Conservation (phyloP, 2,329 filamentous ascomycete species). For the Aureobasidium sp. region DNA sequence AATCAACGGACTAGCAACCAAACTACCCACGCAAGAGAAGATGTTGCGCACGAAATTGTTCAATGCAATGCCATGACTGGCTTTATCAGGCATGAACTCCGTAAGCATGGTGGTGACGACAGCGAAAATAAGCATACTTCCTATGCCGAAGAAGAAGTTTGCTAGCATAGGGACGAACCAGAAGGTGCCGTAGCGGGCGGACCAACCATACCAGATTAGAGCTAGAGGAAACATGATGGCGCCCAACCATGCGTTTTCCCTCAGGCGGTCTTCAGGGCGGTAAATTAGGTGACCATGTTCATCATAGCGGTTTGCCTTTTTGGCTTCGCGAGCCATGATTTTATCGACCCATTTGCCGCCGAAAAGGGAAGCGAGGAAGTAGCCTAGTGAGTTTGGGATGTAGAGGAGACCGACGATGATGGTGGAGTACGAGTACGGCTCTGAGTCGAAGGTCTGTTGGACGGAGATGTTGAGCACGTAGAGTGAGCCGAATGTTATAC, state of each 20-base stretch:
- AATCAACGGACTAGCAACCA: slow-evolving; percentile 65
- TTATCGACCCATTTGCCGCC: slow-evolving; percentile 71
- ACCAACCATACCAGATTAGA: slow-evolving; percentile 72
- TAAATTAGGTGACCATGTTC: slow-evolving; percentile 57
- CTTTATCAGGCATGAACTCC: slow-evolving; percentile 67
- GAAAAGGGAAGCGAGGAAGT: slow-evolving; percentile 58
- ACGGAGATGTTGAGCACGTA: slow-evolving; percentile 73
- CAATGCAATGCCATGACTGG: slow-evolving; percentile 65
- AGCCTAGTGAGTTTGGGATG: slow-evolving; percentile 64
- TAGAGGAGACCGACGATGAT: slow-evolving; percentile 68
- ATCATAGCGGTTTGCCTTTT: slow-evolving; percentile 59
- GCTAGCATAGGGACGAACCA: slow-evolving; percentile 47
- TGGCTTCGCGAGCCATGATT: slow-evolving; percentile 72
- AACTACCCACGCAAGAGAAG: slow-evolving; percentile 60
- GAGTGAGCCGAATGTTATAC: slow-evolving; percentile 65
- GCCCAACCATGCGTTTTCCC: slow-evolving; percentile 72
- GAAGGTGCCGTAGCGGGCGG: slow-evolving; percentile 51
- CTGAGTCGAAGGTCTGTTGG: slow-evolving; percentile 56
- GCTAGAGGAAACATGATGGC: slow-evolving; percentile 61
- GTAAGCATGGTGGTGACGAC: slow-evolving; percentile 74
- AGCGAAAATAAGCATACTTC: slow-evolving; percentile 71
- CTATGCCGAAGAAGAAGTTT: slow-evolving; percentile 55
- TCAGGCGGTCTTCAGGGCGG: slow-evolving; percentile 71
- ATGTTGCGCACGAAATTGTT: slow-evolving; percentile 80
- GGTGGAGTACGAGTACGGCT: slow-evolving; percentile 61